Percentiles rank a stretch among this genome's conserved stretches.
These are phyloP conservation scores for Claviceps africana DNA, from an alignment of 2,329 filamentous ascomycete species.

Conservation along the genomic window DNA sequence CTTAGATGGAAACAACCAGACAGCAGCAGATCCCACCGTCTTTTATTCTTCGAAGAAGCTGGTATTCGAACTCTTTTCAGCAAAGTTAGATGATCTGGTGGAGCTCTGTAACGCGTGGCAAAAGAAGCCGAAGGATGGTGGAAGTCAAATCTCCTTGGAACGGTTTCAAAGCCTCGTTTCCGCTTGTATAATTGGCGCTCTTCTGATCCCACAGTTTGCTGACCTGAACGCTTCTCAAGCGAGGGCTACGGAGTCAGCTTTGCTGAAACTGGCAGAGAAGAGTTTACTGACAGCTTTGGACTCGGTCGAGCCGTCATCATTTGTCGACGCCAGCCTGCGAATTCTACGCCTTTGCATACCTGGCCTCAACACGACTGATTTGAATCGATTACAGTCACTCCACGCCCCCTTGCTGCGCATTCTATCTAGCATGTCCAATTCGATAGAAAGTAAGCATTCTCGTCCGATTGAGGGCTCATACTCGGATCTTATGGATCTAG, in stretches of 20 bases:
- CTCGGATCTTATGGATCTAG: conserved; percentile 50
- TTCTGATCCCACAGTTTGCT: conserved; percentile 33
- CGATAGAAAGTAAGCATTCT: conserved; percentile 11
- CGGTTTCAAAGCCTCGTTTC: conserved; percentile 38
- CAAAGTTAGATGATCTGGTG: conserved; percentile 36
- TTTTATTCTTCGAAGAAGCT: conserved; percentile 33
- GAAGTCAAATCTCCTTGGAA: conserved; percentile 35
- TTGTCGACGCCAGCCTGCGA: conserved; percentile 32
- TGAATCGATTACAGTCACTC: conserved; percentile 25
- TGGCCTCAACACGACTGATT: conserved; percentile 21
- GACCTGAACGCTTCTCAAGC: conserved; percentile 34
- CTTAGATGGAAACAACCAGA: conserved; percentile 6
- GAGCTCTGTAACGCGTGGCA: conserved; percentile 34
- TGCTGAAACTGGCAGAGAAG: conserved; percentile 28
- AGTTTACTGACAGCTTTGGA: conserved; percentile 26
- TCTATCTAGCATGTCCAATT: conserved; percentile 24
- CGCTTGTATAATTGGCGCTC: conserved; percentile 29
- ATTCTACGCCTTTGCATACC: conserved; percentile 34
- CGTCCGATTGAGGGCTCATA: conserved; percentile 19
- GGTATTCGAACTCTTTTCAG: conserved; percentile 37
- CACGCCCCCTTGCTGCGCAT: conserved; percentile 28
- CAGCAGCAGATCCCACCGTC: conserved; percentile 17
- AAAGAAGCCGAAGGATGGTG: conserved; percentile 28
- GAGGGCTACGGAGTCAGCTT: conserved; percentile 29
- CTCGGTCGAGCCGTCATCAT: conserved; percentile 30